phyloP scores from a whole-genome alignment of 352 stramenopile species.

The Chloridella minuta region DNA sequence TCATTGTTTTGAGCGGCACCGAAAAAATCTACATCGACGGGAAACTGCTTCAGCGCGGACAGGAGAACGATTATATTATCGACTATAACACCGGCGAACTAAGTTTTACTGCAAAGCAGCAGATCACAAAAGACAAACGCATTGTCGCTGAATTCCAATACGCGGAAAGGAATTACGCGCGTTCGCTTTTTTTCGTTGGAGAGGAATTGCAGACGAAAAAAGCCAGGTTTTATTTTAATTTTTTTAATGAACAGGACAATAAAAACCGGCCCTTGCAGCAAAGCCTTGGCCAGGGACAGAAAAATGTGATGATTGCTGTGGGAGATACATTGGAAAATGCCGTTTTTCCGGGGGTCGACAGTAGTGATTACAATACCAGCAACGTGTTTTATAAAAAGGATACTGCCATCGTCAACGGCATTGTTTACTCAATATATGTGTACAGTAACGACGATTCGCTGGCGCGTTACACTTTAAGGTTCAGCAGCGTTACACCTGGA shows the following conservation, averaged over 20 bases:
- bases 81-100: not conserved
- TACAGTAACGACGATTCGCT: not conserved
- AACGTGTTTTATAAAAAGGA: not conserved
- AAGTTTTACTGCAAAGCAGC: not conserved
- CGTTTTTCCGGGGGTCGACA: not conserved
- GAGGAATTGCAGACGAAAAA: not conserved
- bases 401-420: not conserved
- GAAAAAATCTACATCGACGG: not conserved
- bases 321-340: not conserved
- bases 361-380: not conserved
- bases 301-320: not conserved
- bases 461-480: not conserved
- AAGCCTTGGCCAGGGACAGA: not conserved
- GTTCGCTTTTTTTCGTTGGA: not conserved
- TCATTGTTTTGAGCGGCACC: not conserved
- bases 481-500: not conserved
- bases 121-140: not conserved
- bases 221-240: not conserved
- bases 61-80: not conserved
- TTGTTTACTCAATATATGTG: not conserved
- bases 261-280: not conserved
- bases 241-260: not conserved
- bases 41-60: not conserved
- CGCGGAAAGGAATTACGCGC: not conserved
- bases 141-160: not conserved